phyloP scores from a whole-genome alignment of 441 rosid species.

The Gossypium trilobum region DNA sequence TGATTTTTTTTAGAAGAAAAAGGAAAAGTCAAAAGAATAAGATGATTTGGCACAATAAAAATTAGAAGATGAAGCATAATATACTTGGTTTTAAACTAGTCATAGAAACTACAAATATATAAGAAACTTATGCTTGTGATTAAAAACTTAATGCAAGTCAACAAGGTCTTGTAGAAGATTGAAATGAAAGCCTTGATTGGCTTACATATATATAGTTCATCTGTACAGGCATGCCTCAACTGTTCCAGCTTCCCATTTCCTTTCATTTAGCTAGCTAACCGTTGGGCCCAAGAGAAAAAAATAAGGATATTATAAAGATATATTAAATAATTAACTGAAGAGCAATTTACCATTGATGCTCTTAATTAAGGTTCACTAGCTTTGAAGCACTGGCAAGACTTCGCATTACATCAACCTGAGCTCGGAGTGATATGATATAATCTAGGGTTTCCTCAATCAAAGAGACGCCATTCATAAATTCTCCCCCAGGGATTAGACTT shows the following conservation, averaged over 20 bases:
- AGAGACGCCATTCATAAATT: constrained; percentile 41
- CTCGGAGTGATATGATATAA: constrained; percentile 58
- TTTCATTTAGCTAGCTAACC: constrained; percentile 1
- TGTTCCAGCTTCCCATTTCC: not conserved
- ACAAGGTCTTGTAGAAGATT: not conserved
- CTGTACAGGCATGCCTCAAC: constrained; percentile 21
- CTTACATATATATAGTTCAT: constrained; percentile 16
- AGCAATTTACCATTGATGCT: constrained; percentile 19
- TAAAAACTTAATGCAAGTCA: constrained; percentile 5
- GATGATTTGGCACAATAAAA: not conserved
- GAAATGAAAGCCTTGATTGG: constrained; percentile 5
- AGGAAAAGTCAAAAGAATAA: not conserved
- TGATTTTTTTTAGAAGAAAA: not conserved
- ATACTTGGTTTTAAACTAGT: not conserved
- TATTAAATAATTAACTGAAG: not conserved
- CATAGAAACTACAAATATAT: not conserved
- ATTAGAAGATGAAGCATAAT: not conserved
- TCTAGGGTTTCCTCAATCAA: constrained; percentile 82
- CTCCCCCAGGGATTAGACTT: constrained; percentile 73
- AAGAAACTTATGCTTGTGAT: not conserved
- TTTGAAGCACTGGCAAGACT: constrained; percentile 37
- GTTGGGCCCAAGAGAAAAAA: constrained; percentile 3
- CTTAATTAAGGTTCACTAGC: constrained; percentile 21
- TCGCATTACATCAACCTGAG: constrained; percentile 76
- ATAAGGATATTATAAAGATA: not conserved